Conservation (phyloP, 306 rosid genomes). For the Sicyos edulis region DNA sequence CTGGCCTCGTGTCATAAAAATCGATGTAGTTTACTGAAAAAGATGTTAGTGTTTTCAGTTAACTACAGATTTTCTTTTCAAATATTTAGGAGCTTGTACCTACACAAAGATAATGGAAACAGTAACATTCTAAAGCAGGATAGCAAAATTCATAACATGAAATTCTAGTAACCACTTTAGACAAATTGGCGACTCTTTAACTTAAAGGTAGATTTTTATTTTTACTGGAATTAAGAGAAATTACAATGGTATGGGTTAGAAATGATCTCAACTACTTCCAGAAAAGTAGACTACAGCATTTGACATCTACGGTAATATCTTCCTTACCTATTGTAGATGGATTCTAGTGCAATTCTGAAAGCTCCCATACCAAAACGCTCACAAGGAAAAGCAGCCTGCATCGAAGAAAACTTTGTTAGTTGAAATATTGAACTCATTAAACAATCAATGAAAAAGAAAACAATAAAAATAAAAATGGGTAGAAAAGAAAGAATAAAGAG, state of each 20-base stretch:
- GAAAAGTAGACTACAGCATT: neutral
- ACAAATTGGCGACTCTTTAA: neutral
- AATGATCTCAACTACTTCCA: neutral
- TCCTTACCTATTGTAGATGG: slow-evolving; percentile 71
- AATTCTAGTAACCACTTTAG: neutral
- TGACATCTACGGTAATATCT: slow-evolving; percentile 19
- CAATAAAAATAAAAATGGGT: no score
- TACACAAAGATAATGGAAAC: neutral
- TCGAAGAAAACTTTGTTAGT: slow-evolving; percentile 46
- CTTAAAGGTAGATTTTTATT: neutral
- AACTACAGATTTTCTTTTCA: neutral
- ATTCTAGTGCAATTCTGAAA: slow-evolving; percentile 85
- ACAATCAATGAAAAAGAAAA: no score
- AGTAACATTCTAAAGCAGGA: neutral
- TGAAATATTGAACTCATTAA: neutral
- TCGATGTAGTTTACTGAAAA: neutral
- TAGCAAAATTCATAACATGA: neutral
- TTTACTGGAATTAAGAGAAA: neutral
- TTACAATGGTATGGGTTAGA: neutral
- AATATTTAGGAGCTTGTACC: neutral
- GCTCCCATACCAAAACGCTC: slow-evolving; percentile 97
- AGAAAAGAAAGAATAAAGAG: neutral
- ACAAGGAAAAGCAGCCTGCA: slow-evolving; percentile 86
- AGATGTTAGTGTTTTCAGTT: neutral
- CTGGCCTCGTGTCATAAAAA: neutral